phyloP scores from a whole-genome alignment of 2,329 filamentous ascomycete genomes.

The Cladosporium sp. region DNA sequence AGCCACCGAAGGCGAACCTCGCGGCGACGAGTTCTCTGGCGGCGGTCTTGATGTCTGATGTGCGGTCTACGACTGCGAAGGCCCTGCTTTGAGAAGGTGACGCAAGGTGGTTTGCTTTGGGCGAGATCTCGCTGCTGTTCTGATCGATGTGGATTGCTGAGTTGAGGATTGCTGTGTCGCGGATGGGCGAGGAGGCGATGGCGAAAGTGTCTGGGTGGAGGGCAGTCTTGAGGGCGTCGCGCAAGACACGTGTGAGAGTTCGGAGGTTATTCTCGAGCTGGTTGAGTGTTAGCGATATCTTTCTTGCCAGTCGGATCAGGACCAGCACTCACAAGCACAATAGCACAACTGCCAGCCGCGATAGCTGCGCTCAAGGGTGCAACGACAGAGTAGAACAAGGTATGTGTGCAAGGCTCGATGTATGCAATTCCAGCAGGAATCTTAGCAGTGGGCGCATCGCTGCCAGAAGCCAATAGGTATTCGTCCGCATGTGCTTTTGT shows the following conservation, averaged over 20 bases:
- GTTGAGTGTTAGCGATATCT: neutral
- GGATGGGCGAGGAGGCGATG: conserved; percentile 40
- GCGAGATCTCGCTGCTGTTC: conserved; percentile 24
- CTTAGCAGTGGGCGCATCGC: conserved; percentile 39
- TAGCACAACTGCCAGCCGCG: conserved; percentile 53
- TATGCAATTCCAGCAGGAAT: conserved; percentile 47
- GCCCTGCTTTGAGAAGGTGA: conserved; percentile 39
- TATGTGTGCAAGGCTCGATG: conserved; percentile 51
- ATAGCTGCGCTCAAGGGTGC: conserved; percentile 49
- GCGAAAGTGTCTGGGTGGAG: conserved; percentile 53
- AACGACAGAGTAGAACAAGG: conserved; percentile 50
- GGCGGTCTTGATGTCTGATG: conserved; percentile 55
- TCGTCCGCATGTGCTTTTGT: conserved; percentile 42
- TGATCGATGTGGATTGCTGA: conserved; percentile 39
- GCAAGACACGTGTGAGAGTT: conserved; percentile 38
- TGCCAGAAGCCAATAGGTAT: conserved; percentile 44
- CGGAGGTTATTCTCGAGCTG: conserved; percentile 46
- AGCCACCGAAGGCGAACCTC: conserved; percentile 56
- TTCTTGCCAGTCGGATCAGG: neutral
- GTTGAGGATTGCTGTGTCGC: conserved; percentile 29
- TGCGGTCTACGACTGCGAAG: conserved; percentile 62
- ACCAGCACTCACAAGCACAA: conserved; percentile 45
- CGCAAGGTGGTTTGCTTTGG: conserved; percentile 35
- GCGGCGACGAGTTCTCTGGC: conserved; percentile 56
- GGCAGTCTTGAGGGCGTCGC: conserved; percentile 40